Conservation (phyloP, 192 early-diverging fungal species). For the Gigaspora rosea region DNA sequence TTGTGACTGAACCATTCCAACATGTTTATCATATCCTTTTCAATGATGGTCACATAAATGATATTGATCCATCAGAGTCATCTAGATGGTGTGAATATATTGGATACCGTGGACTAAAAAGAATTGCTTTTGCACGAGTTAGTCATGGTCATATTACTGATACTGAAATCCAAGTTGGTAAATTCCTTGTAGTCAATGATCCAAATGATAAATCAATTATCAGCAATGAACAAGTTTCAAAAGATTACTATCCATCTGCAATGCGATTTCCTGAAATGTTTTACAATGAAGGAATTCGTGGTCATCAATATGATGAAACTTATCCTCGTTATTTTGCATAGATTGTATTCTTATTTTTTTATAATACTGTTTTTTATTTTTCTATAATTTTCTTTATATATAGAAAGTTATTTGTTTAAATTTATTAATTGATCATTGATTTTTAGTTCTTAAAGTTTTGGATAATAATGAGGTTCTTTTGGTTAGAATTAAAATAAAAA, state of each 20-base stretch:
- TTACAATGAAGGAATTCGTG: constrained; percentile 67
- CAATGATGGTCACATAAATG: constrained; percentile 66
- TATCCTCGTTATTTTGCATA: no score
- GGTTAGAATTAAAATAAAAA: no score
- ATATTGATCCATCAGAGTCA: constrained; percentile 73
- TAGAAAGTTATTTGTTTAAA: no score
- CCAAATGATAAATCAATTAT: not conserved
- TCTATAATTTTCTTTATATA: no score
- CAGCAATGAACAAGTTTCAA: constrained; percentile 58
- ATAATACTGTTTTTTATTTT: no score
- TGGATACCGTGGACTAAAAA: constrained; percentile 73
- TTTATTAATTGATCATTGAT: no score
- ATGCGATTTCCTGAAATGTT: constrained; percentile 71
- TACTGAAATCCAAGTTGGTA: constrained; percentile 81
- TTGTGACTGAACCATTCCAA: constrained; percentile 72
- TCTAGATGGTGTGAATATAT: constrained; percentile 88
- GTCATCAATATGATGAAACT: constrained; percentile 68
- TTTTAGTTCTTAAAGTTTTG: no score
- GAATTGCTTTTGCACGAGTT: constrained; percentile 73
- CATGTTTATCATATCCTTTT: constrained; percentile 66
- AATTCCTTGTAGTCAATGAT: constrained; percentile 64
- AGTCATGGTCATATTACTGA: constrained; percentile 81
- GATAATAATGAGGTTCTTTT: no score
- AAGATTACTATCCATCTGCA: constrained; percentile 51
- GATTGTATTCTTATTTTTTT: no score